Conservation (phyloP, 192 early-diverging fungal genomes). For the Endogone sp. region DNA sequence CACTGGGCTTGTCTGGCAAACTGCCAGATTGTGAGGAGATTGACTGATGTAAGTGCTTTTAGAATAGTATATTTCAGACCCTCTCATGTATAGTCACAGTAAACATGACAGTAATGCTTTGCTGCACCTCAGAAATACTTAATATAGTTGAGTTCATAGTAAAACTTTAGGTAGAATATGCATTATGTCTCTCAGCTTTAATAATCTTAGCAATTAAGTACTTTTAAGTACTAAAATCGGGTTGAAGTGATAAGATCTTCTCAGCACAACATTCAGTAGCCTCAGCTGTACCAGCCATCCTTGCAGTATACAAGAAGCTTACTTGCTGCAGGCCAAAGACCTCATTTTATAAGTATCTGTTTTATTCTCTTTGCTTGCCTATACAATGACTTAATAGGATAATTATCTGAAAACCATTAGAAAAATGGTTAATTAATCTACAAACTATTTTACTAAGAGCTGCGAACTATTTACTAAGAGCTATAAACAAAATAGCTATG, state of each 20-base stretch:
- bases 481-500: too few relatives aligned
- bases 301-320: constrained; percentile 2
- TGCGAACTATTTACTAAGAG: too few relatives aligned
- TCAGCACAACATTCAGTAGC: constrained; percentile 10
- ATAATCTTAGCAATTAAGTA: constrained; percentile 10
- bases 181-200: constrained; percentile 14
- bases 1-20: too few relatives aligned
- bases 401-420: too few relatives aligned
- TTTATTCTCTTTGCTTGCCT: too few relatives aligned
- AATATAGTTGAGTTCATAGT: constrained; percentile 28
- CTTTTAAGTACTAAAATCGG: constrained; percentile 13
- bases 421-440: too few relatives aligned
- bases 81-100: constrained; percentile 21
- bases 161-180: constrained; percentile 27
- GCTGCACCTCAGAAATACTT: constrained; percentile 24
- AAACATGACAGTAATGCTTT: constrained; percentile 15
- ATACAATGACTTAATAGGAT: too few relatives aligned
- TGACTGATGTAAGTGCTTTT: too few relatives aligned
- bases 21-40: too few relatives aligned
- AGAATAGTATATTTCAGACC: constrained; percentile 18
- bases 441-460: too few relatives aligned
- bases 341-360: too few relatives aligned
- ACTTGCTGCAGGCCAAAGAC: too few relatives aligned
- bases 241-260: constrained; percentile 11
- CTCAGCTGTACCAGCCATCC: neutral